A percentile compares a stretch with the other conserved stretches of the same genome.
Conservation (phyloP, 495 filamentous ascomycete genomes). For the Xanthoparmelia taractica region DNA sequence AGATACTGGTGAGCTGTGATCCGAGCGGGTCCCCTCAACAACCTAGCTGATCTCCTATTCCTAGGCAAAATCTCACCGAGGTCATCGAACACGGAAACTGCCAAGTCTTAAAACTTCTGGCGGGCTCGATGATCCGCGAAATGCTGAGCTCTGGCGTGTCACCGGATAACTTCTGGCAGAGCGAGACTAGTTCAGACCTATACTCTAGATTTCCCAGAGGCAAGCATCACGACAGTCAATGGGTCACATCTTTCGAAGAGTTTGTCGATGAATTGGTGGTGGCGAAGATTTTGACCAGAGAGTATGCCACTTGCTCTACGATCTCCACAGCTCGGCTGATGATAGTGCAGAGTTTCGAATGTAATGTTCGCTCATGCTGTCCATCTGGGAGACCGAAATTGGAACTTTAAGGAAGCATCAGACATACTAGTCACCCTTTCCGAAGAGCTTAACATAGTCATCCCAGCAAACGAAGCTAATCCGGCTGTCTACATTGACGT, state of each 20-base stretch:
- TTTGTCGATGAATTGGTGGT: slow-evolving; percentile 19
- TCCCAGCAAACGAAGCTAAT: slow-evolving; percentile 12
- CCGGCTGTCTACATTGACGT: slow-evolving; percentile 23
- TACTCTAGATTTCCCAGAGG: slow-evolving; percentile 15
- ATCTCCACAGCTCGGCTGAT: neutral
- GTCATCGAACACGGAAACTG: slow-evolving; percentile 11
- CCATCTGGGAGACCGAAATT: slow-evolving; percentile 1
- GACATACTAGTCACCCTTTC: slow-evolving; percentile 21
- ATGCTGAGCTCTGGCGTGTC: slow-evolving; percentile 12
- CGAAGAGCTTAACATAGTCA: slow-evolving; percentile 19
- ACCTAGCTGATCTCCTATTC: neutral
- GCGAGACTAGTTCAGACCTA: neutral
- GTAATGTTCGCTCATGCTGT: slow-evolving; percentile 21
- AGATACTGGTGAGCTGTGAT: neutral
- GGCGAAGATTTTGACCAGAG: slow-evolving; percentile 1
- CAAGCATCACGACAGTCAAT: slow-evolving; percentile 14
- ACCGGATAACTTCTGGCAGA: slow-evolving; percentile 11
- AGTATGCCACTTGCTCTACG: slow-evolving; percentile 4
- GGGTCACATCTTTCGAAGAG: slow-evolving; percentile 19
- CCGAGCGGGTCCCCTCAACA: neutral
- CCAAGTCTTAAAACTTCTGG: slow-evolving; percentile 16
- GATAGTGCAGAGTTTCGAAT: slow-evolving; percentile 1
- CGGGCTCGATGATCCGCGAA: slow-evolving; percentile 20
- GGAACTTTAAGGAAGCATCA: slow-evolving; percentile 6
- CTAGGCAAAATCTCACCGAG: slow-evolving; percentile 8